Percentiles rank a stretch among this genome's conserved stretches.
phyloP scores from a whole-genome alignment of 805 yeast species.

The Starmerella gropengiesseri region DNA sequence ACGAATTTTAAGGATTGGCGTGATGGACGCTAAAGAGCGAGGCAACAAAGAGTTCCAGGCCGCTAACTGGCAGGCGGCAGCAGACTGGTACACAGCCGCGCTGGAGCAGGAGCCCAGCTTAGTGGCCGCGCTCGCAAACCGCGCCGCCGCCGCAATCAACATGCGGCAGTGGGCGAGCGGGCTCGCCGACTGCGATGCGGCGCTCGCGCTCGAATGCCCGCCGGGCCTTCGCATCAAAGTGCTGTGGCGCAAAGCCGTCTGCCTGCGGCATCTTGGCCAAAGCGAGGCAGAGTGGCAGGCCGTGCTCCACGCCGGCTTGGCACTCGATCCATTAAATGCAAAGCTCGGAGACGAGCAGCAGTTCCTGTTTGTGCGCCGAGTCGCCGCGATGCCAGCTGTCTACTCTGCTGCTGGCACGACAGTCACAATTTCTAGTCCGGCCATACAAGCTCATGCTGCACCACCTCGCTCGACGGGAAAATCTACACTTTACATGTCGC shows the following conservation, averaged over 20 bases:
- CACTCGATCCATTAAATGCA: slow-evolving; percentile 19
- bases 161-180: slow-evolving; percentile 17
- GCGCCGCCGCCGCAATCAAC: slow-evolving; percentile 24
- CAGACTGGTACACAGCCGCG: slow-evolving; percentile 18
- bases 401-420: neutral
- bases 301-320: slow-evolving; percentile 17
- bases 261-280: slow-evolving; percentile 16
- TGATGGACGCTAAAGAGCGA: slow-evolving; percentile 14
- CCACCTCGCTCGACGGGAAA: neutral
- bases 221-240: slow-evolving; percentile 15
- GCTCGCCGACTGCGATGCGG: slow-evolving; percentile 18
- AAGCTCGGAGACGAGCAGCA: slow-evolving; percentile 13
- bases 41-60: slow-evolving; percentile 17
- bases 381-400: slow-evolving; percentile 11
- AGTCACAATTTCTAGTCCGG: neutral
- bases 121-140: slow-evolving; percentile 21
- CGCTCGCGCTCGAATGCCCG: slow-evolving; percentile 4
- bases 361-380: slow-evolving; percentile 11
- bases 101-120: slow-evolving; percentile 15
- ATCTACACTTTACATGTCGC: slow-evolving; percentile 5
- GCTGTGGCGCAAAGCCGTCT: slow-evolving; percentile 20
- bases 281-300: slow-evolving; percentile 8
- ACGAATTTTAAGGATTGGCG: neutral
- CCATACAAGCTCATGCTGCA: neutral
- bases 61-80: slow-evolving; percentile 15